Evolutionary conservation across 768 basidiomycete genomes (phyloP), one percentile per base, ranked within the genome.

Genomic region (Suillus alpinus): DNA sequence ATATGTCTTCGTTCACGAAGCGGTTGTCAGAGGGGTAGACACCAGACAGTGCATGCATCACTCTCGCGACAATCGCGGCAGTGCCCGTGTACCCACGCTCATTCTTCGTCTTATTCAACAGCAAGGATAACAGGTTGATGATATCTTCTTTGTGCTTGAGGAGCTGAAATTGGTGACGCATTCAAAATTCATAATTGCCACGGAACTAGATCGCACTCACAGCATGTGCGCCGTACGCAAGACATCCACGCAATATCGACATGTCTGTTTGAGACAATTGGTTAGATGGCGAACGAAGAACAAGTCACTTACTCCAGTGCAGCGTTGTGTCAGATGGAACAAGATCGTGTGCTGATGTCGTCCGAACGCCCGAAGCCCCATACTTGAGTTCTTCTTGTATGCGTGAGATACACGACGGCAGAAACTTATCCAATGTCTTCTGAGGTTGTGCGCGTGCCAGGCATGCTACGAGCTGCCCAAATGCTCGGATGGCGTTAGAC

Each of bases 71-170:
- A 56, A 98, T 73, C 44, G 89, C 84, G 1, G 91, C 93, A 10
- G 88, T 87, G 56, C 88, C 85, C 34, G 84, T 86, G 71, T 92
- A 98, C 10, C 94, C 93, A 61, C 94, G 86, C 77, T 98, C 95
- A 64, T 86, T 89, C 76, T 90, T 89, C 7, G 91, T 89, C 68
- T 87, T 89, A 44, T 93, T 88, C 18, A 90, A 78, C 18, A 96
- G 82, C 49, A 89, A 73, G 0, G 74, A 71, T 43, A 95, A 64
- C 14, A 96, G 76, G 10, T 78, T 76, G 12, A 94, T 72, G 43
- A 96, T 78, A 32, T 86, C 78, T 16, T 80, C 73, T 71, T 85
- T 88, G 73, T 95, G 81, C 62, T 84, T 82, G 32, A 95, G 76
- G 32, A 94, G 72, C 92, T 91, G 62, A 10, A n/a, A 44, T 58